Percentiles rank a stretch among this genome's conserved stretches.
Conservation (phyloP, 2,329 filamentous ascomycete species). For the Diaporthe vaccinii region DNA sequence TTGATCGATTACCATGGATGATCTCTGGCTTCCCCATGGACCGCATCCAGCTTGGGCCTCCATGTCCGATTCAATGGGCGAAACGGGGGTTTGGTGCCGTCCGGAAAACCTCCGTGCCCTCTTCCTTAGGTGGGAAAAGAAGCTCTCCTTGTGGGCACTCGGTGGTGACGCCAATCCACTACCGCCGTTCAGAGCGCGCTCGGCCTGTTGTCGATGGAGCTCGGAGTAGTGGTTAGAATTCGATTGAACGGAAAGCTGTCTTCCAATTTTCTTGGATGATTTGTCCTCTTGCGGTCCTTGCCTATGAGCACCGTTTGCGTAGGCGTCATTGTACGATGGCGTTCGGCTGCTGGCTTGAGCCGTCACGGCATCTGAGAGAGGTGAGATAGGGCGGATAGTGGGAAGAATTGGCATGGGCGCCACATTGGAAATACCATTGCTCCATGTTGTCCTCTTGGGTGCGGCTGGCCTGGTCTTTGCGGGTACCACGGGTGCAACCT, state of each 20-base stretch:
- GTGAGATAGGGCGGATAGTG: conserved; percentile 93
- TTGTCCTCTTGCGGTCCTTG: conserved; percentile 69
- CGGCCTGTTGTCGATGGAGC: conserved; percentile 89
- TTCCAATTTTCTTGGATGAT: conserved; percentile 89
- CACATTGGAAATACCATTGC: conserved; percentile 82
- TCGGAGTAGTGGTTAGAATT: conserved; percentile 94
- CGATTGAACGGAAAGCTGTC: conserved; percentile 92
- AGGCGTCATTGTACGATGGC: conserved; percentile 65
- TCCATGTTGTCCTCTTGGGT: conserved; percentile 93
- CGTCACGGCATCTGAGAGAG: conserved; percentile 93
- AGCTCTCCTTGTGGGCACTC: conserved; percentile 89
- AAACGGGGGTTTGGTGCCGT: conserved; percentile 85
- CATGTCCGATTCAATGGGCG: conserved; percentile 85
- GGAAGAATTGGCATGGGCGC: conserved; percentile 97
- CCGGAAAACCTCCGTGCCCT: conserved; percentile 93
- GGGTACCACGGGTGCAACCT: conserved; percentile 49
- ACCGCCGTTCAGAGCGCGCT: conserved; percentile 88
- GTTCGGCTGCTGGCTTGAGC: conserved; percentile 83
- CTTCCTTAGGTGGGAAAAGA: conserved; percentile 97
- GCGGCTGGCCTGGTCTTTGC: conserved; percentile 66
- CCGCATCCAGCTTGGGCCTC: conserved; percentile 94
- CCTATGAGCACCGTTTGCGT: conserved; percentile 57
- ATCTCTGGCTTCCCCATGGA: conserved; percentile 88
- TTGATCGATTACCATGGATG: conserved; percentile 83
- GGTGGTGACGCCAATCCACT: conserved; percentile 81